Conservation (phyloP, 495 filamentous ascomycete species). For the Penicillium simplicissimum region DNA sequence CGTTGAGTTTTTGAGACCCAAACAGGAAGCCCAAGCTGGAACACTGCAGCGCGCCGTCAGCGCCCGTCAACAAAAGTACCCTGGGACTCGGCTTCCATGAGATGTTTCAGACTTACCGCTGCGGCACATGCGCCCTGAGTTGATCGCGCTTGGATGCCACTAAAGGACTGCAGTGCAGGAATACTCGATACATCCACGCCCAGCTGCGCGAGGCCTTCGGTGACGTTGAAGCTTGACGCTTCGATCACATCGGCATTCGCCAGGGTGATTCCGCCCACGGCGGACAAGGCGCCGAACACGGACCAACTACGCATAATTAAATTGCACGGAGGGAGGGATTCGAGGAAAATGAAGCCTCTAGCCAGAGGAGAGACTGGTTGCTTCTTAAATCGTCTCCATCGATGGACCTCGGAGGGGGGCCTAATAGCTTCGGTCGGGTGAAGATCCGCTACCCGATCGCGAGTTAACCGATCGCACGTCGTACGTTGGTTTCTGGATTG, state of each 20-base stretch:
- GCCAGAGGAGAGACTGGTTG: background rate
- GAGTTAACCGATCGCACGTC: background rate
- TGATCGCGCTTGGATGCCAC: conserved; percentile 12
- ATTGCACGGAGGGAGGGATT: background rate
- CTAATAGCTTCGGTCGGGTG: background rate
- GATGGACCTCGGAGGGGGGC: background rate
- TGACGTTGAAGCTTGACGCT: conserved; percentile 18
- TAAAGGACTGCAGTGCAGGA: conserved; percentile 17
- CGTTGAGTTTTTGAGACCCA: conserved; percentile 11
- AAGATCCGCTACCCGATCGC: background rate
- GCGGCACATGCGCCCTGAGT: conserved; percentile 13
- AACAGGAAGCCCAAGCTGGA: conserved; percentile 22
- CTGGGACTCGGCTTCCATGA: background rate
- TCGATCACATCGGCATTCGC: conserved; percentile 11
- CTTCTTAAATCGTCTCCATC: background rate
- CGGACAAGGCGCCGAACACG: conserved; percentile 15
- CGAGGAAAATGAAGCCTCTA: background rate
- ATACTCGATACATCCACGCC: conserved; percentile 21
- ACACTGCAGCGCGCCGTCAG: conserved; percentile 7
- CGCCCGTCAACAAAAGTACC: background rate
- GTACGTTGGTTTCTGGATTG: background rate
- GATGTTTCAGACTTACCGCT: conserved; percentile 12
- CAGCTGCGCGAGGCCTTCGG: conserved; percentile 12
- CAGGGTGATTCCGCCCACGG: conserved; percentile 5
- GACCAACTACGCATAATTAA: conserved; percentile 12